Base-by-base conservation (phyloP, 768 basidiomycete genomes). In the Boletus eberwhitei region DNA sequence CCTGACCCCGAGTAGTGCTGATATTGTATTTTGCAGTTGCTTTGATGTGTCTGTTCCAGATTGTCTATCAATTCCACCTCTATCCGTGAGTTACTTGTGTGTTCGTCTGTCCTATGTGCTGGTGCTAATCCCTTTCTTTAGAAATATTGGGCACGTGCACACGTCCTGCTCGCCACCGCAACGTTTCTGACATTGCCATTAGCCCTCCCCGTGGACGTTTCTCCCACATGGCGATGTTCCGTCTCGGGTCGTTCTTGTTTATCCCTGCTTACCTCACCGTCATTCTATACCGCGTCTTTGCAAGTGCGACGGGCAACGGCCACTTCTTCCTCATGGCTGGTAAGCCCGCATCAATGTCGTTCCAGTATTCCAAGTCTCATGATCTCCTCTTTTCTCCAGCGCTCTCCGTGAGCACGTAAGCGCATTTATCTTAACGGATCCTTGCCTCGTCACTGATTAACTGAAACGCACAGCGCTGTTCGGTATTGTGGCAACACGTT, bases 1-100 rank as follows among this genome's bases (percentile, higher is more conserved):
- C 14, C 26, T 35, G 21, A 43, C 61, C 29, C 59, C 21, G n/a
- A 53, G 24, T 46, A 22, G 0, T 8, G 7, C 59, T 57, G 41
- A 51, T 39, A 52, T 19, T 3, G 29, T n/a, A 16, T 59, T 35
- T 53, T 47, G n/a, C 59, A 93, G 90, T 90, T 67, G 91, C 90
- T 7, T 63, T 96, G 52, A 96, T 97, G 94, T 95, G 92, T 71
- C 77, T 93, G n/a, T 90, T 86, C 57, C 93, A 95, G 70, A 89
- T 97, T 48, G 84, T 86, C 36, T 96, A 94, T 67, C 94, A 94
- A 64, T 94, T 93, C 66, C 85, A 91, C 65, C 79, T 92, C 35
- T 93, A 93, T 77, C 90, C 90, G 88, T 93, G 65, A 71, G 90
- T 78, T 6, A 0, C 32, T 24, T 7, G 13, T 34, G 8, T 43